These are phyloP conservation scores for Steccherinum ochraceum DNA, from an alignment of 768 basidiomycete species.

Conservation along the genomic window DNA sequence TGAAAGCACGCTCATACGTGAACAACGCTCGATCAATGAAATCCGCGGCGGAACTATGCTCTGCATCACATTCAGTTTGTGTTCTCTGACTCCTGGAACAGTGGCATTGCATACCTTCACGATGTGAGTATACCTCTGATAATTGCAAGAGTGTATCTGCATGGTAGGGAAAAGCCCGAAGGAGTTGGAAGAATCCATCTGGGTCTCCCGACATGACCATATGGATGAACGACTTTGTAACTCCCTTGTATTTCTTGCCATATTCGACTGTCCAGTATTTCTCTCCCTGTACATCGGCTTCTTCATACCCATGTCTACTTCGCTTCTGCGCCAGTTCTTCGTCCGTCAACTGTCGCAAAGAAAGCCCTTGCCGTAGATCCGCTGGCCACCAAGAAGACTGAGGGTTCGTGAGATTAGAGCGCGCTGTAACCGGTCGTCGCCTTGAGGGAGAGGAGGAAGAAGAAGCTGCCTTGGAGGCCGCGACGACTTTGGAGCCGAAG, in stretches of 20 bases:
- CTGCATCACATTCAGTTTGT: too few species aligned
- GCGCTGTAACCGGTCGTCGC: constrained; percentile 38
- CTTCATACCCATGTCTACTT: constrained; percentile 26
- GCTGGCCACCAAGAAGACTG: constrained; percentile 71
- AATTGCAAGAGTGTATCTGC: constrained; percentile 87
- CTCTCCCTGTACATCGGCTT: constrained; percentile 46
- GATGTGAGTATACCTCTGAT: constrained; percentile 77
- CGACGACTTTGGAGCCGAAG: constrained; percentile 87
- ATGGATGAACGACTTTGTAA: constrained; percentile 75
- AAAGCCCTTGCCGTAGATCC: constrained; percentile 65
- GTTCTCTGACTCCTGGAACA: too few species aligned
- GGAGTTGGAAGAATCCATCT: constrained; percentile 66
- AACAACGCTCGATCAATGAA: constrained; percentile 91
- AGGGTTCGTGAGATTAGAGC: constrained; percentile 75
- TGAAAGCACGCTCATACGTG: constrained; percentile 84
- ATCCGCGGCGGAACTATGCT: constrained; percentile 79
- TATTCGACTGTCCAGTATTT: constrained; percentile 91
- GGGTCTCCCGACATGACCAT: constrained; percentile 81
- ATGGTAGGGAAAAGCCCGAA: constrained; percentile 84
- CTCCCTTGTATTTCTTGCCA: constrained; percentile 74
- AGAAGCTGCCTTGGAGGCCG: constrained; percentile 43
- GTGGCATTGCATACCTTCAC: constrained; percentile 86
- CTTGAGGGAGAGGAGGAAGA: constrained; percentile 26
- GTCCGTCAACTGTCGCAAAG: constrained; percentile 48
- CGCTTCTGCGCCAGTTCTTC: constrained; percentile 45